Evolutionary conservation across 2,329 filamentous ascomycete genomes (phyloP).

Genomic region (Monosporascus sp.): DNA sequence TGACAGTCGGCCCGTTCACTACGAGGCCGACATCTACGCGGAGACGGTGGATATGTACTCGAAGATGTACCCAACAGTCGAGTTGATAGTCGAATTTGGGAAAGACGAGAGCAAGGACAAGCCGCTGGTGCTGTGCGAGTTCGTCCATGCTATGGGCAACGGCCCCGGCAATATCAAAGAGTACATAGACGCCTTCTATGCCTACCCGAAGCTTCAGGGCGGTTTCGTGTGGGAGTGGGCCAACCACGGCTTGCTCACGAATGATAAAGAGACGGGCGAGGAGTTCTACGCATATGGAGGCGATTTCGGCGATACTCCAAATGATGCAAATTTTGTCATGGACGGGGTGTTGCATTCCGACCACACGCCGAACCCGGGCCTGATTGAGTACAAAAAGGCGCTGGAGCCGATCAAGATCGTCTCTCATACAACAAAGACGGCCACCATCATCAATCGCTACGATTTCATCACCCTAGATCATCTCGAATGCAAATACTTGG

Average conservation of each 20-base stretch:
- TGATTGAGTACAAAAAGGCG: conserved; percentile 40
- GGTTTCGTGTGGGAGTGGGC: conserved; percentile 59
- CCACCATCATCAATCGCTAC: conserved; percentile 32
- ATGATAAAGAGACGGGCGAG: conserved; percentile 31
- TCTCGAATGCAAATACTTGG: conserved; percentile 26
- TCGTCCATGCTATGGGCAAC: conserved; percentile 59
- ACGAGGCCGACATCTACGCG: conserved; percentile 54
- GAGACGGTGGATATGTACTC: conserved; percentile 54
- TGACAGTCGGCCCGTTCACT: conserved; percentile 51
- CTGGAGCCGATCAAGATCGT: conserved; percentile 40
- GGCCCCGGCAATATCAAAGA: conserved; percentile 61
- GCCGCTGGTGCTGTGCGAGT: conserved; percentile 49
- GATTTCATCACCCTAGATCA: conserved; percentile 37
- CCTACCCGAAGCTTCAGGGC: conserved; percentile 52
- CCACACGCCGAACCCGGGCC: conserved; percentile 38
- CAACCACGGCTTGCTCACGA: conserved; percentile 45
- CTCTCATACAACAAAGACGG: conserved; percentile 25
- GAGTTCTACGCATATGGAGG: conserved; percentile 49
- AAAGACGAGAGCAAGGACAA: conserved; percentile 33
- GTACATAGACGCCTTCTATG: conserved; percentile 57
- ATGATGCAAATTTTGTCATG: conserved; percentile 50
- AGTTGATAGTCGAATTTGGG: conserved; percentile 32
- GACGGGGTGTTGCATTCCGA: conserved; percentile 44
- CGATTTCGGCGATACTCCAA: conserved; percentile 52
- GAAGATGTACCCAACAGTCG: conserved; percentile 54